Conservation (phyloP, 2,329 filamentous ascomycete species). For the Venturia nashicola region DNA sequence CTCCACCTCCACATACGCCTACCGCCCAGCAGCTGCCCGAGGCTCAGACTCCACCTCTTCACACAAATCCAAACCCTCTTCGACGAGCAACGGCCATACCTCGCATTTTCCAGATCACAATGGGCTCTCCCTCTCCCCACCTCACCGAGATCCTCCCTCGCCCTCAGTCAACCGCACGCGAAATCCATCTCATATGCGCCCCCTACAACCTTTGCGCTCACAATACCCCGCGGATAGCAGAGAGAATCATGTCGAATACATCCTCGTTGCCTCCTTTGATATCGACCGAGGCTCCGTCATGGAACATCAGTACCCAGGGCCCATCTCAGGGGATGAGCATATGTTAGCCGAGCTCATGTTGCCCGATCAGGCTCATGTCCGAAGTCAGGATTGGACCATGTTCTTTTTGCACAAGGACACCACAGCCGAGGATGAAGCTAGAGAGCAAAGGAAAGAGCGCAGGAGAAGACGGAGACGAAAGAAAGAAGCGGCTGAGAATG, state of each 20-base stretch:
- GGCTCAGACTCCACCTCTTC: neutral
- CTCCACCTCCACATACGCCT: constrained; percentile 2
- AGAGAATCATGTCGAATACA: constrained; percentile 96
- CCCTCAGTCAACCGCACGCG: neutral
- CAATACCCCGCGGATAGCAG: constrained; percentile 35
- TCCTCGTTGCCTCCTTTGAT: constrained; percentile 92
- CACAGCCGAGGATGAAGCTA: constrained; percentile 63
- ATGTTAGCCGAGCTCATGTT: constrained; percentile 98
- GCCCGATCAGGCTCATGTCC: constrained; percentile 87
- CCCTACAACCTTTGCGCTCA: constrained; percentile 19
- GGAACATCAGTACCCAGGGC: constrained; percentile 93
- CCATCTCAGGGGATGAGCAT: constrained; percentile 93
- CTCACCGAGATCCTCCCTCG: neutral
- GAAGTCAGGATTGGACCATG: constrained; percentile 97
- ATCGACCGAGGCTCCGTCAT: constrained; percentile 93
- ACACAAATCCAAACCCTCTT: neutral
- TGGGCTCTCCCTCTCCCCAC: neutral
- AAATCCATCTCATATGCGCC: neutral
- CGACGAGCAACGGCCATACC: neutral
- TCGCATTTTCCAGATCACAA: neutral
- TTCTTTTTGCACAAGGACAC: constrained; percentile 98
- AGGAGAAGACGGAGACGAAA: constrained; percentile 39
- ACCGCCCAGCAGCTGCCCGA: neutral
- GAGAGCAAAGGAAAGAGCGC: constrained; percentile 44
- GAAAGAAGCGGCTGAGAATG: constrained; percentile 28